Conservation (phyloP, 495 filamentous ascomycete genomes). For the Penicillium nucicola region DNA sequence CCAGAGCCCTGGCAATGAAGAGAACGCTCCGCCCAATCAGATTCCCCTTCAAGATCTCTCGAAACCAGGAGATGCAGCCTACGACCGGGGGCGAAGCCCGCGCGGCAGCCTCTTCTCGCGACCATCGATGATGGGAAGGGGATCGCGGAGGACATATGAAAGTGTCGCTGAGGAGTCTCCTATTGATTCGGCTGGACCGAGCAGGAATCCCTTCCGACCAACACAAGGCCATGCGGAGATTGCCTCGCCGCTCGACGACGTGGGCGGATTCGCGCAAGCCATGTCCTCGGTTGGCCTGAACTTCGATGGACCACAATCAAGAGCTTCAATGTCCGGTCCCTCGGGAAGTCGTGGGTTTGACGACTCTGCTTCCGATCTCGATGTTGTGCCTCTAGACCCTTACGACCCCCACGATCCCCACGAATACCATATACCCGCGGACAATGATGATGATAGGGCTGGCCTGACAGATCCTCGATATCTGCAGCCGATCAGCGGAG, state of each 20-base stretch:
- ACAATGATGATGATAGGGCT: constrained; percentile 61
- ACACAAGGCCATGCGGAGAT: constrained; percentile 27
- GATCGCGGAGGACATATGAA: constrained; percentile 43
- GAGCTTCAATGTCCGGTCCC: constrained; percentile 12
- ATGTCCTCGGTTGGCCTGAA: constrained; percentile 59
- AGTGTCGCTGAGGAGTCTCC: constrained; percentile 55
- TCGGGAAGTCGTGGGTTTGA: constrained; percentile 20
- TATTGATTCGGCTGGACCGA: constrained; percentile 24
- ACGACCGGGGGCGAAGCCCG: constrained; percentile 28
- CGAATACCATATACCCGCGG: constrained; percentile 47
- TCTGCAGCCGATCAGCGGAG: constrained; percentile 67
- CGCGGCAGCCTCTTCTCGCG: constrained; percentile 31
- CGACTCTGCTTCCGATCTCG: constrained; percentile 29
- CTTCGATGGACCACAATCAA: constrained; percentile 41
- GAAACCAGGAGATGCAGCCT: constrained; percentile 40
- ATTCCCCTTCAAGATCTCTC: constrained; percentile 85
- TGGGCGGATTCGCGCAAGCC: constrained; percentile 54
- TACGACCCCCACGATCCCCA: constrained; percentile 33
- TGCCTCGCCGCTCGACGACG: constrained; percentile 45
- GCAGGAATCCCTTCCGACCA: constrained; percentile 27
- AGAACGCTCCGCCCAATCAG: constrained; percentile 50
- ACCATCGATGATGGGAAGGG: constrained; percentile 35
- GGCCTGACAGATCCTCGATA: constrained; percentile 60
- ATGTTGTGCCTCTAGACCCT: constrained; percentile 27
- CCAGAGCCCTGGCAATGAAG: constrained; percentile 46